phyloP scores from a whole-genome alignment of 1,284 basidiomycete species.

The Papiliotrema fonsecae region DNA sequence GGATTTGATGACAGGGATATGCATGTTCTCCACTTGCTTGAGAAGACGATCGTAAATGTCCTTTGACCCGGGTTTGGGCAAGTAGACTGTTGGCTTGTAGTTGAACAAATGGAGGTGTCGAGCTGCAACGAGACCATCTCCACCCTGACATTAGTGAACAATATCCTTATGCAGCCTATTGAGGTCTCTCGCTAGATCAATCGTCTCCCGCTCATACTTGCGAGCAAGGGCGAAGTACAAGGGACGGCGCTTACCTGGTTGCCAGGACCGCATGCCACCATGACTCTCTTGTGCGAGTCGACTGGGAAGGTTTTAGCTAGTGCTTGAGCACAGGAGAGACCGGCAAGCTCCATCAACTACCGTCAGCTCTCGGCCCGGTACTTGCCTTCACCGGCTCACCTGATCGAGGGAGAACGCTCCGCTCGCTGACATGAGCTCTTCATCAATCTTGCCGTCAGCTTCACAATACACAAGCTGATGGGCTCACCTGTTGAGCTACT shows the following conservation, averaged over 20 bases:
- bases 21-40: constrained; percentile 81
- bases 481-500: constrained; percentile 69
- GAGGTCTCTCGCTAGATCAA: too few species aligned
- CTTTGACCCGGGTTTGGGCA: constrained; percentile 78
- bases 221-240: too few species aligned
- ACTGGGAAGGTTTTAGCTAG: constrained; percentile 70
- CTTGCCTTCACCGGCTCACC: constrained; percentile 49
- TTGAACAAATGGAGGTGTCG: constrained; percentile 88
- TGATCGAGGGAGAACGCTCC: constrained; percentile 90
- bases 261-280: constrained; percentile 94
- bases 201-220: too few species aligned
- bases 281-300: constrained; percentile 63
- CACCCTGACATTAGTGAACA: constrained; percentile 55
- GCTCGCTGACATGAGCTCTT: constrained; percentile 76
- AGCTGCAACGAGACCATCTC: constrained; percentile 94
- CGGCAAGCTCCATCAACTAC: constrained; percentile 95
- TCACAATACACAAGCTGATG: constrained; percentile 4
- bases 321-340: constrained; percentile 87
- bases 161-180: too few species aligned
- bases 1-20: constrained; percentile 63
- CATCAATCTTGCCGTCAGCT: constrained; percentile 64
- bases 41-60: constrained; percentile 84
- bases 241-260: constrained; percentile 64
- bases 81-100: constrained; percentile 76
- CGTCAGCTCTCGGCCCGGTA: neutral